Conservation (phyloP, 2,329 filamentous ascomycete genomes). For the Sporothrix phasma region DNA sequence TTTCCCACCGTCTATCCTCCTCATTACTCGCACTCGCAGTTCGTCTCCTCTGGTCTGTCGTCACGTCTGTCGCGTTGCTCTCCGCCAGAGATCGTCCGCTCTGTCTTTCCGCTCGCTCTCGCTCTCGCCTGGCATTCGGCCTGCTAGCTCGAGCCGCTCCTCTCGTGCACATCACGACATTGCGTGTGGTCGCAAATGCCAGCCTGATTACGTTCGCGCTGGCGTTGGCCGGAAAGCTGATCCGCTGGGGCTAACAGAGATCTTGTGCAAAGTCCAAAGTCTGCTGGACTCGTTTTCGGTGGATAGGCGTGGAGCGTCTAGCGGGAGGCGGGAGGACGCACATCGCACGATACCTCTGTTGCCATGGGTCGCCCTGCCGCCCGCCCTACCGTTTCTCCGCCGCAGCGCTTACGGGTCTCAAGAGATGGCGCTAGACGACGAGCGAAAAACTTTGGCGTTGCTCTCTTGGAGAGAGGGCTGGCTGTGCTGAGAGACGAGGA, state of each 20-base stretch:
- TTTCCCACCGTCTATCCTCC: background rate
- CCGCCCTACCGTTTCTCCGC: constrained; percentile 9
- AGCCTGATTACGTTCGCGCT: background rate
- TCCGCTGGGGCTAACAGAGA: background rate
- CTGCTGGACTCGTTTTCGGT: too few relatives aligned
- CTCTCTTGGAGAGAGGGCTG: background rate
- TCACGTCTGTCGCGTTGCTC: background rate
- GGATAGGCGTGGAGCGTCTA: too few relatives aligned
- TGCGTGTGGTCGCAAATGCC: background rate
- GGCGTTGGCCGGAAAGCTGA: background rate
- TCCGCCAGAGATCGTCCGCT: background rate
- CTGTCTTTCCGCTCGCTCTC: background rate
- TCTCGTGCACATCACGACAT: constrained; percentile 10
- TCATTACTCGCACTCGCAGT: too few relatives aligned
- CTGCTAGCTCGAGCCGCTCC: background rate
- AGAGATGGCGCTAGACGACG: background rate
- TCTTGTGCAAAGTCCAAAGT: background rate
- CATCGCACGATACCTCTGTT: constrained; percentile 10
- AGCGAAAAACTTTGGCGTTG: background rate
- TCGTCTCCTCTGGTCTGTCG: background rate
- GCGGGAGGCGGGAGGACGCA: background rate
- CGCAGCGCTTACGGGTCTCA: constrained; percentile 9
- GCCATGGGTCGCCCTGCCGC: constrained; percentile 14
- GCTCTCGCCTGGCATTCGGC: background rate
- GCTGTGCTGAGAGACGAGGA: background rate